phyloP scores from a whole-genome alignment of 352 stramenopile genomes.

The Phytophthora lateralis region DNA sequence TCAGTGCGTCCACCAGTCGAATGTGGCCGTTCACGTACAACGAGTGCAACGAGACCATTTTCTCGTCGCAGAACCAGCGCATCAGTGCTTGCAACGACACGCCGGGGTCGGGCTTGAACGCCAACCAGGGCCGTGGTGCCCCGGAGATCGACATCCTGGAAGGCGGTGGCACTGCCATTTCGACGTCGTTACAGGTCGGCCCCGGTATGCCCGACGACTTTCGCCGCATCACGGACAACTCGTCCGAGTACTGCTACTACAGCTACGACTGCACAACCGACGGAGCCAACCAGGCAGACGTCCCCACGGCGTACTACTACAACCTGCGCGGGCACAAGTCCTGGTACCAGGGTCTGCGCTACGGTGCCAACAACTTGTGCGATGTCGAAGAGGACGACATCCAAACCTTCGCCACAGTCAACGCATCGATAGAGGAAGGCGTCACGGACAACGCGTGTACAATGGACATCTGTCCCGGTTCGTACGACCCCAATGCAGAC shows the following conservation, averaged over 20 bases:
- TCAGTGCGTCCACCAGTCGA: slow-evolving; percentile 90
- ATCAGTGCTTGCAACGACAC: slow-evolving; percentile 89
- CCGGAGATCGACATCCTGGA: slow-evolving; percentile 96
- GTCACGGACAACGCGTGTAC: slow-evolving; percentile 62
- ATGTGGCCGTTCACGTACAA: slow-evolving; percentile 97
- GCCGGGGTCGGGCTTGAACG: slow-evolving; percentile 92
- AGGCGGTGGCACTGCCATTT: slow-evolving; percentile 80
- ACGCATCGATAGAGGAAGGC: slow-evolving; percentile 41
- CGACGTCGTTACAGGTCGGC: slow-evolving; percentile 90
- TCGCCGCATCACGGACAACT: slow-evolving; percentile 48
- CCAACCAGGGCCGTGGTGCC: slow-evolving; percentile 86
- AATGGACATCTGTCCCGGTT: slow-evolving; percentile 54
- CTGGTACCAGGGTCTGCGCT: slow-evolving; percentile 75
- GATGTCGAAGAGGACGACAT: slow-evolving; percentile 22
- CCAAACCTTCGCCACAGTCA: slow-evolving; percentile 53
- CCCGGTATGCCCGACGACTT: slow-evolving; percentile 66
- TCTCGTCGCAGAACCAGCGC: slow-evolving; percentile 55
- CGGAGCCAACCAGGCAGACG: slow-evolving; percentile 49
- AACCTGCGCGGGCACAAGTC: slow-evolving; percentile 59
- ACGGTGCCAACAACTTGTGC: slow-evolving; percentile 69
- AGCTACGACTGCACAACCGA: slow-evolving; percentile 39
- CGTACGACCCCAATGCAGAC: slow-evolving; percentile 65
- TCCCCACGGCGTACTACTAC: slow-evolving; percentile 52
- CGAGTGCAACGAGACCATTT: slow-evolving; percentile 78
- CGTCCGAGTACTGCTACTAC: slow-evolving; percentile 50